Base-by-base conservation (phyloP, 208 protist genomes). In the Leishmania mexicana region DNA sequence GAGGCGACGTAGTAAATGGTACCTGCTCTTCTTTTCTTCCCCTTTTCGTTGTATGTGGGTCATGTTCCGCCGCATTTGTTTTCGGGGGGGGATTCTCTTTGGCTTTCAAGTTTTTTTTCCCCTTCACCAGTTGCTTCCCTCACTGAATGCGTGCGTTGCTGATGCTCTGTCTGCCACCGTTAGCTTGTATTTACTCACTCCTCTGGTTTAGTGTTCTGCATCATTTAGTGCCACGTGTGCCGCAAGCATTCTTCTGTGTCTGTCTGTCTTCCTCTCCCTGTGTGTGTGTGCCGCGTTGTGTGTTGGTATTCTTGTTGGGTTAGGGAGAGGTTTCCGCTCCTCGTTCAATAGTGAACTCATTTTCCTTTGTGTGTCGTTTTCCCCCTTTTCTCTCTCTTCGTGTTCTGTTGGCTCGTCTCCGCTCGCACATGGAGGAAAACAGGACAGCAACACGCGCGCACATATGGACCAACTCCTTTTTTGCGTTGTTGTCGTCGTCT, bases 231-330 rank as follows among this genome's bases (percentile, higher is more conserved):
- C 19, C 45, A 49, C 10, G 45, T 49, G 45, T 13, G 45, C 0
- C 45, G 11, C 7, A 49, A 49, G 45, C 45, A 49, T 49, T 49
- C 45, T 7, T 15, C 49, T 17, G 31, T 24, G 42, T 65, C 3
- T 77, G 15, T 79, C 54, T 60, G 65, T 85, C 51, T 53, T 45
- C 76, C 45, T 73, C 15, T 78, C 54, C 31, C n/a, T 62, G 19
- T 57, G 40, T 28, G 49, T 19, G 6, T 3, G 21, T 28, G 53
- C 4, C 17, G 53, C 53, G 53, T 28, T 49, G 45, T 8, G 45
- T 11, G 45, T 8, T 8, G 45, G 45, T 49, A 49, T 49, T 49
- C 45, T 49, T 11, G 45, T 11, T 11, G 45, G 8, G 45, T 49
- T 49, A 8, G 45, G 45, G 8, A 8, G 45, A 4, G 40, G 8